phyloP scores from a whole-genome alignment of 495 filamentous ascomycete genomes.

The Xanthoparmelia taractica region DNA sequence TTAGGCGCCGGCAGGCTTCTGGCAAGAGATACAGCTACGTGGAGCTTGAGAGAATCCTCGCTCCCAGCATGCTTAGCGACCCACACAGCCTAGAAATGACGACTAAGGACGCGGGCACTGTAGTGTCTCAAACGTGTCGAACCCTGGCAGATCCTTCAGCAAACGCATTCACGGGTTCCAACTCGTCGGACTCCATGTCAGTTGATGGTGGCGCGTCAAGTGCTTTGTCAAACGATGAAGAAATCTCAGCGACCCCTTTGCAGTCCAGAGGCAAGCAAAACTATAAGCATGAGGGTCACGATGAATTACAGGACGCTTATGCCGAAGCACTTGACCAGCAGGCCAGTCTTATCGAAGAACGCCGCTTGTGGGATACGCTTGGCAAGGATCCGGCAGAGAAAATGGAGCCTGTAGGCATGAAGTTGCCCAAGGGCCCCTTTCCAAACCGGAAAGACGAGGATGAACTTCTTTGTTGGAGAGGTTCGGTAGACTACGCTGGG shows the following conservation, averaged over 20 bases:
- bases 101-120: background rate
- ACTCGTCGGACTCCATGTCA: slow-evolving; percentile 5
- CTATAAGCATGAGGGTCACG: slow-evolving; percentile 27
- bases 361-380: slow-evolving; percentile 47
- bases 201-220: background rate
- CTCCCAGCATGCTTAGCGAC: slow-evolving; percentile 1
- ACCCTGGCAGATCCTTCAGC: background rate
- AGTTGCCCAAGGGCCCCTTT: slow-evolving; percentile 23
- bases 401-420: slow-evolving; percentile 19
- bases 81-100: slow-evolving; percentile 3
- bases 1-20: slow-evolving; percentile 30
- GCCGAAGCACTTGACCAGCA: slow-evolving; percentile 48
- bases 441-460: slow-evolving; percentile 30
- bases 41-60: slow-evolving; percentile 42
- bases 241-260: slow-evolving; percentile 25
- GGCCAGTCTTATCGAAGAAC: slow-evolving; percentile 48
- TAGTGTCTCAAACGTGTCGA: background rate
- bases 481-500: slow-evolving; percentile 36
- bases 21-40: slow-evolving; percentile 40
- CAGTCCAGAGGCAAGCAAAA: slow-evolving; percentile 15
- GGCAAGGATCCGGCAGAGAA: slow-evolving; percentile 25
- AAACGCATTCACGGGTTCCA: background rate
- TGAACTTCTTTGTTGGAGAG: slow-evolving; percentile 40
- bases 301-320: slow-evolving; percentile 42
- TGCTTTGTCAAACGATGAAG: slow-evolving; percentile 5